phyloP scores from a whole-genome alignment of 192 early-diverging fungal species.

The Coemansia biformis region DNA sequence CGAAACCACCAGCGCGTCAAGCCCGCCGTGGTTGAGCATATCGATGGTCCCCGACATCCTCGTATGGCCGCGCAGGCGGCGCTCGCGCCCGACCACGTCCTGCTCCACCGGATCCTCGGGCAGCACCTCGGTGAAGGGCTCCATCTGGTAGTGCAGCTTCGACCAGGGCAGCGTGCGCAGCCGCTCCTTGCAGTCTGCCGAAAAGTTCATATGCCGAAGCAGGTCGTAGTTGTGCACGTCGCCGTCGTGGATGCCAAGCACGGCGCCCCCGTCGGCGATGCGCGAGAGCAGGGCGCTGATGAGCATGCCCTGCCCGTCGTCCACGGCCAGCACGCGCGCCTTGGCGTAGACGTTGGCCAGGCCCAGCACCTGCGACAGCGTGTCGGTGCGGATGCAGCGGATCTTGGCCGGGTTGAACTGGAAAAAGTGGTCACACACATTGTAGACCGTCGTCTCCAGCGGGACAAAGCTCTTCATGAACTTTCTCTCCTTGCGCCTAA shows the following conservation, averaged over 20 bases:
- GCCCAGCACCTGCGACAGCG: conserved; percentile 84
- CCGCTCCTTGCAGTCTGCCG: conserved; percentile 46
- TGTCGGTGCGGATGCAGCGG: conserved; percentile 72
- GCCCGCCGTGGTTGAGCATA: conserved; percentile 54
- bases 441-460: conserved; percentile 67
- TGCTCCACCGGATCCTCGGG: conserved; percentile 47
- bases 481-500: conserved; percentile 80
- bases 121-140: conserved; percentile 55
- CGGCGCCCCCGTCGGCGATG: conserved; percentile 59
- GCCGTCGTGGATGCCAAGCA: conserved; percentile 70
- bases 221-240: conserved; percentile 69
- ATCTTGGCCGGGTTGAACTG: conserved; percentile 75
- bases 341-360: conserved; percentile 74
- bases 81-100: conserved; percentile 52
- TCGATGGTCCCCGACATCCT: conserved; percentile 52
- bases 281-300: conserved; percentile 76
- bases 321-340: conserved; percentile 70
- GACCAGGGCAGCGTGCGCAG: conserved; percentile 68
- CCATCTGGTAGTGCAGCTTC: conserved; percentile 56
- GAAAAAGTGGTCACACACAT: conserved; percentile 74
- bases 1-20: conserved; percentile 75
- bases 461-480: conserved; percentile 80
- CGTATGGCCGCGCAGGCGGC: conserved; percentile 51
- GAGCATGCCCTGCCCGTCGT: conserved; percentile 88
- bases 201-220: conserved; percentile 72